Conservation (phyloP, 2,329 filamentous ascomycete genomes). For the Talaromyces amestolkiae region DNA sequence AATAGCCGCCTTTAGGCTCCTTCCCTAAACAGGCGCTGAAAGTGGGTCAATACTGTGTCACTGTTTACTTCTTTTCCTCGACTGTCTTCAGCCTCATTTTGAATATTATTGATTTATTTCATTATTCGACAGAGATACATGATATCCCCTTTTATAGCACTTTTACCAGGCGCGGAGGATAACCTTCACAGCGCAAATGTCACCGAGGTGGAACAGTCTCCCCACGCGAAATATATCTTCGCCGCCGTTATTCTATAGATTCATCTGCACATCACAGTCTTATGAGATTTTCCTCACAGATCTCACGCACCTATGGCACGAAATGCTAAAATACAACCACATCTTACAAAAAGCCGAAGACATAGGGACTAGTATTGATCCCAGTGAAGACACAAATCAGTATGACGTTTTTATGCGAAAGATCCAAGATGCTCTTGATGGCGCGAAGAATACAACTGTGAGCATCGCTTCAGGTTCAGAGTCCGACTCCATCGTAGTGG, state of each 20-base stretch:
- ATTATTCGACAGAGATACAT: not conserved
- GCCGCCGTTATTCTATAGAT: constrained; percentile 43
- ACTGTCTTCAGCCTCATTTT: too few species aligned
- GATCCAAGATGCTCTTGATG: constrained; percentile 49
- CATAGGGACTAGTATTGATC: constrained; percentile 57
- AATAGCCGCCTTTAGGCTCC: constrained; percentile 21
- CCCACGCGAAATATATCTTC: constrained; percentile 25
- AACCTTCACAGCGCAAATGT: constrained; percentile 27
- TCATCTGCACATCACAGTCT: constrained; percentile 33
- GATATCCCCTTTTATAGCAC: not conserved
- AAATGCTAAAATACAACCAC: constrained; percentile 45
- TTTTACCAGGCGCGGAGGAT: not conserved
- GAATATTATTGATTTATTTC: not conserved
- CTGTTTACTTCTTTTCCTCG: not conserved
- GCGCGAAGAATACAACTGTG: constrained; percentile 31
- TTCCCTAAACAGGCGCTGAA: not conserved
- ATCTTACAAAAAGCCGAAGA: constrained; percentile 51
- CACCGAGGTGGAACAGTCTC: constrained; percentile 38
- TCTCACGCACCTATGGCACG: constrained; percentile 57
- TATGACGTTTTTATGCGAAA: constrained; percentile 56
- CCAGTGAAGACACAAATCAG: constrained; percentile 57
- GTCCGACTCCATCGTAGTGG: constrained; percentile 44
- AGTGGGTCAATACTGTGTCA: constrained; percentile 6
- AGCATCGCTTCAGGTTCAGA: constrained; percentile 30
- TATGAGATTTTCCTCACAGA: constrained; percentile 59